These are phyloP conservation scores for Jimgerdemannia lactiflua DNA, from an alignment of 192 early-diverging fungal genomes.

Conservation along the genomic window DNA sequence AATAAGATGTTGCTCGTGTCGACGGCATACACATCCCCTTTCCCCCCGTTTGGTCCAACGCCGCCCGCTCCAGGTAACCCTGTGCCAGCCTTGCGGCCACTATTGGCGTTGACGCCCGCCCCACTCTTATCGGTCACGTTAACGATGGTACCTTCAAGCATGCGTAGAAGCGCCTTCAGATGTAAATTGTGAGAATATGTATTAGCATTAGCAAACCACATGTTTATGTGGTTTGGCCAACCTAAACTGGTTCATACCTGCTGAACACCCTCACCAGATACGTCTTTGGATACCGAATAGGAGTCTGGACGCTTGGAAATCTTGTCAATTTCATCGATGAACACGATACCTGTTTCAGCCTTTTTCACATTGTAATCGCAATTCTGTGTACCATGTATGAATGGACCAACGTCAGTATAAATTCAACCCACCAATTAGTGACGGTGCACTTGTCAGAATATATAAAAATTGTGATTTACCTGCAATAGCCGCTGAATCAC, in stretches of 20 bases:
- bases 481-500: slow-evolving; percentile 83
- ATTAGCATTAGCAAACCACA: too few relatives aligned
- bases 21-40: slow-evolving; percentile 81
- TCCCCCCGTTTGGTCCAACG: slow-evolving; percentile 28
- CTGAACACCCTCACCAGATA: slow-evolving; percentile 93
- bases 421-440: too few relatives aligned
- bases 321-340: slow-evolving; percentile 95
- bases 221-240: background rate
- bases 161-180: slow-evolving; percentile 59
- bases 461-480: slow-evolving; percentile 22
- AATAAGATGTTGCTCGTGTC: slow-evolving; percentile 93
- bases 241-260: slow-evolving; percentile 34
- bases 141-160: slow-evolving; percentile 88
- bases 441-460: background rate
- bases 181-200: slow-evolving; percentile 1
- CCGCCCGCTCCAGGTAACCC: slow-evolving; percentile 24
- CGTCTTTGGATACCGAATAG: slow-evolving; percentile 74
- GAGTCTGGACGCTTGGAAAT: slow-evolving; percentile 78
- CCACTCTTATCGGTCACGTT: slow-evolving; percentile 83
- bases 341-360: slow-evolving; percentile 85
- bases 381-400: slow-evolving; percentile 45
- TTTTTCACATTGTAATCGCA: slow-evolving; percentile 84
- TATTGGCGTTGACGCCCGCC: slow-evolving; percentile 31
- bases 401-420: too few relatives aligned
- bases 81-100: slow-evolving; percentile 24